Evolutionary conservation across 768 basidiomycete species (phyloP), one percentile per base, ranked within the genome.

Genomic region (Mycena amicta): DNA sequence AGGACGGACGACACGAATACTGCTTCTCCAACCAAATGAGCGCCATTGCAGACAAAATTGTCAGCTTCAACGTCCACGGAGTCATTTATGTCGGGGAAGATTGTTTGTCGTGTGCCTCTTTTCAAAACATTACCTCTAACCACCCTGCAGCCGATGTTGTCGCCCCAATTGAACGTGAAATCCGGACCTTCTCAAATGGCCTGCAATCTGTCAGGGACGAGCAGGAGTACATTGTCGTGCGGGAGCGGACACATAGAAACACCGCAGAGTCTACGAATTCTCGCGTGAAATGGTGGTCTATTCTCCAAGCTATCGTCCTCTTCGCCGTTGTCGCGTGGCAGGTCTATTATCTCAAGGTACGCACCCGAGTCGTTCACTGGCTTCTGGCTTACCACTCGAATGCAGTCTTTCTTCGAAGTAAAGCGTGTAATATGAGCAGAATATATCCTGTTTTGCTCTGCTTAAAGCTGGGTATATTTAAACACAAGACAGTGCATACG

Each of bases 21-120:
- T 99, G 97, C 76, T 99, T 98, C 83, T 96, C 94, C 28, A 99
- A 99, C 72, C 93, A 95, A 73, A 98, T 98, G 96, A 95, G 92
- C 68, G 87, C 93, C 26, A 89, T 98, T 67, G 90, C 94, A 46
- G 93, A 97, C 77, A 98, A 99, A 75, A 86, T 91, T 64, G 87
- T 98, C 69, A 94, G 93, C 75, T 99, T 99, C 80, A 98, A 98
- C 70, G 97, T 98, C 22, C 97, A 99, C 66, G 97, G 97, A 22
- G 87, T 98, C 52, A 89, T 99, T 59, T 98, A 94, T 68, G 86
- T 98, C 33, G 84, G 87, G 27, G 95, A 95, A 67, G 93, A 95
- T 67, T 93, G 93, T 89, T 54, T 25, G 83, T 72, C n/a, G 8
- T n/a, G 16, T 31, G 23, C 11, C 31, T 30, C 31, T 53, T 25